phyloP scores from a whole-genome alignment of 371 early-diverging fungal genomes.

The Nematocida ironsii region DNA sequence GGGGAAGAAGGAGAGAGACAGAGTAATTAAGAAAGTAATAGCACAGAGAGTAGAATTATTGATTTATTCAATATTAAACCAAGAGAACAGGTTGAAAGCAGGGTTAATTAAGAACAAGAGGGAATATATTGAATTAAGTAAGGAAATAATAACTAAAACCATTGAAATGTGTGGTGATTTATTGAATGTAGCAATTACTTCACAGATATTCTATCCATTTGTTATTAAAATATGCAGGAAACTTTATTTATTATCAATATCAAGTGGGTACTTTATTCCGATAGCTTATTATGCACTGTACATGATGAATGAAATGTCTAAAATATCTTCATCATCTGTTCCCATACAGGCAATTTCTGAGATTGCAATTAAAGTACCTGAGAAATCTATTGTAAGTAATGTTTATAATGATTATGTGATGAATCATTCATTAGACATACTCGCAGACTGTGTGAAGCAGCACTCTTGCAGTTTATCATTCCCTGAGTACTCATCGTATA shows the following conservation, averaged over 20 bases:
- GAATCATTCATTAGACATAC: conserved; percentile 25
- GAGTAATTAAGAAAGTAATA: conserved; percentile 25
- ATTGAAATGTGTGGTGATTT: conserved; percentile 17
- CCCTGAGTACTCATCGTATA: conserved; percentile 31
- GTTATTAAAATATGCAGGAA: conserved; percentile 1
- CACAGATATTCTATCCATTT: conserved; percentile 28
- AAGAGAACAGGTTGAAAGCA: conserved; percentile 14
- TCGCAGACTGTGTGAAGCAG: not conserved
- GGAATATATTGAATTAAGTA: conserved; percentile 5
- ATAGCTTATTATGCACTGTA: conserved; percentile 38
- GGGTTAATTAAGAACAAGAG: conserved; percentile 8
- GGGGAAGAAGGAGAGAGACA: conserved; percentile 21
- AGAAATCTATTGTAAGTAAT: conserved; percentile 27
- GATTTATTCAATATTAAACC: conserved; percentile 7
- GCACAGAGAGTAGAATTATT: conserved; percentile 13
- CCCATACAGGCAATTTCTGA: conserved; percentile 29
- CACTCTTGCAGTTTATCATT: conserved; percentile 24
- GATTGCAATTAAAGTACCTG: conserved; percentile 19
- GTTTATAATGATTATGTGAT: conserved; percentile 38
- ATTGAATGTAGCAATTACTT: conserved; percentile 17
- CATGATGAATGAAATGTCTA: conserved; percentile 37
- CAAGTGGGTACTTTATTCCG: conserved; percentile 29
- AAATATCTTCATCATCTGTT: conserved; percentile 17
- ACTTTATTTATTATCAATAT: not conserved
- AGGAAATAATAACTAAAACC: not conserved